Percentiles rank a stretch among this genome's conserved stretches.
phyloP scores from a whole-genome alignment of 2,329 filamentous ascomycete genomes.

The Bipolaris gigantea region DNA sequence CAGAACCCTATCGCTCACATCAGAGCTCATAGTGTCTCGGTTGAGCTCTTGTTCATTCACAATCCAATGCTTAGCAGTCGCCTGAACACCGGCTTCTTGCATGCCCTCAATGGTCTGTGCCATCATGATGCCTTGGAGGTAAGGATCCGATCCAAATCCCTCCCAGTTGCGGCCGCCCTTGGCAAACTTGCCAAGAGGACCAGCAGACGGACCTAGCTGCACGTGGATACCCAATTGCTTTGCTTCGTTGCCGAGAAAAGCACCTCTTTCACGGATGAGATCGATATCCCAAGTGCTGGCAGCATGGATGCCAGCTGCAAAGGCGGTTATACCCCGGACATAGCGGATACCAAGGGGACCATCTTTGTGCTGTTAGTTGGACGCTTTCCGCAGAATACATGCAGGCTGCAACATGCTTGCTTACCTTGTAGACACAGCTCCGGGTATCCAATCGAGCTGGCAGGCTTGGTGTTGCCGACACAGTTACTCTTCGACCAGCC shows the following conservation, averaged over 20 bases:
- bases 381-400: not conserved
- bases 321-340: slow-evolving; percentile 43
- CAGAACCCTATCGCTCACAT: slow-evolving; percentile 71
- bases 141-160: slow-evolving; percentile 55
- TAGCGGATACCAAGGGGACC: slow-evolving; percentile 47
- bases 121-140: slow-evolving; percentile 50
- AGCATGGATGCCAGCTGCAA: slow-evolving; percentile 45
- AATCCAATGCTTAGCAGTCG: slow-evolving; percentile 53
- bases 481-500: slow-evolving; percentile 42
- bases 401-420: slow-evolving; percentile 13
- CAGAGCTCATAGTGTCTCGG: slow-evolving; percentile 52
- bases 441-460: slow-evolving; percentile 41
- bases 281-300: slow-evolving; percentile 45
- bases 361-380: slow-evolving; percentile 28
- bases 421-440: slow-evolving; percentile 46
- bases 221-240: slow-evolving; percentile 50
- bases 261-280: slow-evolving; percentile 41
- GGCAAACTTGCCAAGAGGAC: slow-evolving; percentile 44
- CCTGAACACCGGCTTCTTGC: slow-evolving; percentile 49
- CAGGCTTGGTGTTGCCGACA: slow-evolving; percentile 43
- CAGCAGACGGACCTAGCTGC: slow-evolving; percentile 49
- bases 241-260: slow-evolving; percentile 44
- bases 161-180: slow-evolving; percentile 53
- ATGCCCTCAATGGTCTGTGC: slow-evolving; percentile 50
- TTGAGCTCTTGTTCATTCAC: slow-evolving; percentile 69